Conservation (phyloP, 768 basidiomycete genomes). For the Pisolithus microcarpus region DNA sequence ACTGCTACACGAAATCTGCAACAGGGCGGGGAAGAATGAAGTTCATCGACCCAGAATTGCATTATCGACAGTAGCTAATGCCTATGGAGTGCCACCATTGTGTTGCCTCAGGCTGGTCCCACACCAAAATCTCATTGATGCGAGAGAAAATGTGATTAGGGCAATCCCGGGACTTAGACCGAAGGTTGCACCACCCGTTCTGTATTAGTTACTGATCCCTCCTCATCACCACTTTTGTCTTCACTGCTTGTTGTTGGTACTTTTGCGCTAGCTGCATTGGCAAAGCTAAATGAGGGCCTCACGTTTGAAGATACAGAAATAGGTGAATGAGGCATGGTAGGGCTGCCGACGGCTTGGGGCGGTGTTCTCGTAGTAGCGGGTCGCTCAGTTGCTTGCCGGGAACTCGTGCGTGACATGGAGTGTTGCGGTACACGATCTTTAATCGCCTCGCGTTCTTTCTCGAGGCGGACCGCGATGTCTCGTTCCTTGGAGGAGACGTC, state of each 20-base stretch:
- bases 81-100: not conserved
- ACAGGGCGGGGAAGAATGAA: constrained; percentile 63
- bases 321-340: constrained; percentile 13
- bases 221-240: constrained; percentile 9
- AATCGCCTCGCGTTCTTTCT: constrained; percentile 48
- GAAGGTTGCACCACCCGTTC: constrained; percentile 8
- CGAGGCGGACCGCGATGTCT: constrained; percentile 63
- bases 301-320: constrained; percentile 42
- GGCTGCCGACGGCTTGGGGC: constrained; percentile 20
- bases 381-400: constrained; percentile 41
- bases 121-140: too few relatives aligned
- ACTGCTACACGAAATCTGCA: not conserved
- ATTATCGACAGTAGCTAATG: constrained; percentile 19
- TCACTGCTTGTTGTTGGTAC: constrained; percentile 13
- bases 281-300: constrained; percentile 74
- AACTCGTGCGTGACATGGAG: constrained; percentile 46
- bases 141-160: too few relatives aligned
- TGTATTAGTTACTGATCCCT: constrained; percentile 3
- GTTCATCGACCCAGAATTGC: constrained; percentile 52
- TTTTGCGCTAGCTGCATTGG: constrained; percentile 54
- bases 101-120: too few relatives aligned
- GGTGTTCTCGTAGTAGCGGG: constrained; percentile 23
- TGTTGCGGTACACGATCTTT: constrained; percentile 31
- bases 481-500: constrained; percentile 75
- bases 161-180: too few relatives aligned